Evolutionary conservation across 1,139 yeast genomes (phyloP).

Genomic region (Sugiyamaella novakii): DNA sequence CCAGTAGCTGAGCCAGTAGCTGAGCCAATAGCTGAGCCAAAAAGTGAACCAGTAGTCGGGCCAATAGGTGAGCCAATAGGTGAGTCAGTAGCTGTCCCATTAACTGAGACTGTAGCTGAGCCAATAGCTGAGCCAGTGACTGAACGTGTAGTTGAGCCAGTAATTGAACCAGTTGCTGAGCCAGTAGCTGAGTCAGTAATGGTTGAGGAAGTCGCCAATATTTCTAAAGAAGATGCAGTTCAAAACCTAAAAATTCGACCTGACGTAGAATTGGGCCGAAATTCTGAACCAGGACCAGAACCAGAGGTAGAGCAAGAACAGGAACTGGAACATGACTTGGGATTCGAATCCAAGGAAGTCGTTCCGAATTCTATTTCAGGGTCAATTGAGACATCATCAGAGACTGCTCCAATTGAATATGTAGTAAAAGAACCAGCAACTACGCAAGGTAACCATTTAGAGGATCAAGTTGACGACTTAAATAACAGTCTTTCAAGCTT

Average conservation of each 20-base stretch:
- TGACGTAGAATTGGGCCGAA: not conserved
- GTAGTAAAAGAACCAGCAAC: no score
- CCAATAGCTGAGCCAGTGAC: not conserved
- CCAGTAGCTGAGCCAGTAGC: no score
- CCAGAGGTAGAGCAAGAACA: no score
- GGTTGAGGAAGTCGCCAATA: not conserved
- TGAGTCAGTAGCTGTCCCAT: not conserved
- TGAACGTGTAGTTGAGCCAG: not conserved
- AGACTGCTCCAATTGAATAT: no score
- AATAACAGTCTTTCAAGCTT: not conserved
- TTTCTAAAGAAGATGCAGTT: not conserved
- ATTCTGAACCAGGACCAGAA: not conserved
- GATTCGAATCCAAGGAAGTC: no score
- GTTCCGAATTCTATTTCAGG: no score
- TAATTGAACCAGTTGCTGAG: not conserved
- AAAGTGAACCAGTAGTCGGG: not conserved
- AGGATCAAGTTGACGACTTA: not conserved
- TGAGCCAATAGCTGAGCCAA: not conserved
- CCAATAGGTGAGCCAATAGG: not conserved
- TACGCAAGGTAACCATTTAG: no score
- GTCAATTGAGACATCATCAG: no score
- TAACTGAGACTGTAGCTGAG: not conserved
- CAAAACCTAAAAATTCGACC: not conserved
- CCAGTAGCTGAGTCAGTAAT: not conserved
- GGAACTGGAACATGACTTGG: no score